Percentiles rank a stretch among this genome's conserved stretches.
Conservation (phyloP, 2,329 filamentous ascomycete species). For the Aspergillus tubingensis region DNA sequence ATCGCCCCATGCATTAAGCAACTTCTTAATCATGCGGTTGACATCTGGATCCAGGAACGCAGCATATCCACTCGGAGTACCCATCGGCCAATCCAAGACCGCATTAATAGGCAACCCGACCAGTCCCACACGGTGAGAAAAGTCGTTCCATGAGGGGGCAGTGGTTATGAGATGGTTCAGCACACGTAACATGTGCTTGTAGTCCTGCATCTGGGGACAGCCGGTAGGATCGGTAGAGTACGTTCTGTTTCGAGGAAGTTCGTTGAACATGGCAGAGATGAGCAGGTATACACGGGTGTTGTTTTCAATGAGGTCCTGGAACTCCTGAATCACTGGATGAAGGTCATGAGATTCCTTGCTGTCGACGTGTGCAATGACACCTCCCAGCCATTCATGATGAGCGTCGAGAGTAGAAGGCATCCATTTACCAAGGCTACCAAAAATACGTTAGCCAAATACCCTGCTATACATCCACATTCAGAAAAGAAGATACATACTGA, state of each 20-base stretch:
- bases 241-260: slow-evolving; percentile 62
- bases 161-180: slow-evolving; percentile 57
- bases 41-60: slow-evolving; percentile 57
- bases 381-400: slow-evolving; percentile 64
- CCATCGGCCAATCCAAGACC: slow-evolving; percentile 62
- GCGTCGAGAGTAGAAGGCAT: slow-evolving; percentile 64
- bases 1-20: slow-evolving; percentile 58
- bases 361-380: slow-evolving; percentile 59
- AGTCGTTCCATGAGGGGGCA: slow-evolving; percentile 35
- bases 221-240: slow-evolving; percentile 66
- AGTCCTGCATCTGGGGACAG: slow-evolving; percentile 64
- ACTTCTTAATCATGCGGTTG: slow-evolving; percentile 54
- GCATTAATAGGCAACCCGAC: slow-evolving; percentile 61
- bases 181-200: slow-evolving; percentile 65
- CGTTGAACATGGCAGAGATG: slow-evolving; percentile 67
- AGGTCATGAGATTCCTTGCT: slow-evolving; percentile 50
- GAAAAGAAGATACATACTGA: background rate
- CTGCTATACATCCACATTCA: too few relatives aligned
- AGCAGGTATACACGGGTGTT: slow-evolving; percentile 67
- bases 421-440: slow-evolving; percentile 58
- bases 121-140: slow-evolving; percentile 42
- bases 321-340: slow-evolving; percentile 63
- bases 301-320: slow-evolving; percentile 65
- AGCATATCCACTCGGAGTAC: slow-evolving; percentile 55
- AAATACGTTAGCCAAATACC: too few relatives aligned